Percentiles rank a stretch among this genome's conserved stretches.
These are phyloP conservation scores for Sindora glabra DNA, from an alignment of 306 rosid genomes.

Conservation along the genomic window DNA sequence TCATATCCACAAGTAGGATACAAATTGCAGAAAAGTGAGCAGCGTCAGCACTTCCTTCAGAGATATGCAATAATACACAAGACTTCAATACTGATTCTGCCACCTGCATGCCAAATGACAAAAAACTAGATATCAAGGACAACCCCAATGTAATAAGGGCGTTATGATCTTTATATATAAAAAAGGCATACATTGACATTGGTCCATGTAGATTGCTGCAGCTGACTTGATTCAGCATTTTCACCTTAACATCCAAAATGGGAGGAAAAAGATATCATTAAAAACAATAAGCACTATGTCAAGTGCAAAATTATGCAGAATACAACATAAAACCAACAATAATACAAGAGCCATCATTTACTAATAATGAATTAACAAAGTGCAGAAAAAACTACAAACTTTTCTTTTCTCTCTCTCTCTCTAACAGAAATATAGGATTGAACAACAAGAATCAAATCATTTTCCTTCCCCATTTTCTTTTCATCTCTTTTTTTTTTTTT, in stretches of 20 bases:
- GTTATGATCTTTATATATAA: not conserved
- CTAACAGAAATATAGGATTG: too few species aligned
- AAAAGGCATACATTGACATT: constrained; percentile 15
- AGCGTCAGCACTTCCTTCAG: constrained; percentile 38
- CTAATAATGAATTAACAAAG: too few species aligned
- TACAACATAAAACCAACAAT: too few species aligned
- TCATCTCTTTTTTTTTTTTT: too few species aligned
- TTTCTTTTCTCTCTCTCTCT: too few species aligned
- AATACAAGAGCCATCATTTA: too few species aligned
- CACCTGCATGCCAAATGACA: constrained; percentile 26
- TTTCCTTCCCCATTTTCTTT: too few species aligned
- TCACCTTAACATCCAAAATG: constrained; percentile 21
- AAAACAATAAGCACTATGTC: too few species aligned
- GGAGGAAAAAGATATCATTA: not conserved
- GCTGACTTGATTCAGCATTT: constrained; percentile 34
- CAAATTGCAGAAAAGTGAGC: constrained; percentile 46
- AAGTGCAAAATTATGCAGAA: too few species aligned
- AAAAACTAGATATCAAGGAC: not conserved
- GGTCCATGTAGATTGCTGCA: constrained; percentile 43
- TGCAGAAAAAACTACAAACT: too few species aligned
- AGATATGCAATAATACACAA: constrained; percentile 39
- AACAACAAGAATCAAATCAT: too few species aligned
- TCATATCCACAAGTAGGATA: constrained; percentile 26
- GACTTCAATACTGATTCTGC: constrained; percentile 40
- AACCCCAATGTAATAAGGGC: not conserved